Conservation (phyloP, 2,329 filamentous ascomycete species). For the Ustilaginoidea virens region DNA sequence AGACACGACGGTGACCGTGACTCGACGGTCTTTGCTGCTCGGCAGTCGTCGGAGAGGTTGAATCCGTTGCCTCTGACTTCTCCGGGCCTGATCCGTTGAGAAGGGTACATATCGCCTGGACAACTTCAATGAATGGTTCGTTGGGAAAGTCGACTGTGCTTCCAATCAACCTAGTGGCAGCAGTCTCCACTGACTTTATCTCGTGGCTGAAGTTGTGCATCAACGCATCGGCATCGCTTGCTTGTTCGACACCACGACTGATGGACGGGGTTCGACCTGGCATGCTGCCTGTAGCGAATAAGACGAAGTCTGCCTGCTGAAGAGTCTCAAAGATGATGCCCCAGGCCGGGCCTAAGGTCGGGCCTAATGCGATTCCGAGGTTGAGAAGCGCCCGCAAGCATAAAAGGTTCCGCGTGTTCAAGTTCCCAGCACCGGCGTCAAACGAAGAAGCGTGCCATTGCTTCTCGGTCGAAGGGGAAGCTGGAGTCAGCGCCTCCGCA, state of each 20-base stretch:
- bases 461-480: conserved; percentile 40
- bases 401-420: conserved; percentile 80
- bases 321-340: conserved; percentile 82
- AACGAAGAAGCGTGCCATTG: conserved; percentile 42
- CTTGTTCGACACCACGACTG: conserved; percentile 28
- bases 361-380: conserved; percentile 82
- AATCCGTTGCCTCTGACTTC: conserved; percentile 7
- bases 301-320: conserved; percentile 80
- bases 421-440: conserved; percentile 35
- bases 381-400: conserved; percentile 89
- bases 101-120: conserved; percentile 60
- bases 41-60: conserved; percentile 9
- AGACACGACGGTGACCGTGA: conserved; percentile 25
- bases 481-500: conserved; percentile 52
- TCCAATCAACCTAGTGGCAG: conserved; percentile 73
- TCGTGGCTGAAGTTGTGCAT: conserved; percentile 62
- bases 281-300: conserved; percentile 47
- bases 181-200: conserved; percentile 76
- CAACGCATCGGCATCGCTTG: conserved; percentile 30
- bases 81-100: conserved; percentile 29
- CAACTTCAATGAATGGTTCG: conserved; percentile 60
- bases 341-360: conserved; percentile 75
- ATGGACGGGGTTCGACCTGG: conserved; percentile 35
- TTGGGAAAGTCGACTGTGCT: conserved; percentile 87
- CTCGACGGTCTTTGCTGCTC: conserved; percentile 21